Percentiles rank a stretch among this genome's conserved stretches.
Evolutionary conservation across 2,329 filamentous ascomycete genomes (phyloP).

Genomic region (Scedosporium minutisporum): DNA sequence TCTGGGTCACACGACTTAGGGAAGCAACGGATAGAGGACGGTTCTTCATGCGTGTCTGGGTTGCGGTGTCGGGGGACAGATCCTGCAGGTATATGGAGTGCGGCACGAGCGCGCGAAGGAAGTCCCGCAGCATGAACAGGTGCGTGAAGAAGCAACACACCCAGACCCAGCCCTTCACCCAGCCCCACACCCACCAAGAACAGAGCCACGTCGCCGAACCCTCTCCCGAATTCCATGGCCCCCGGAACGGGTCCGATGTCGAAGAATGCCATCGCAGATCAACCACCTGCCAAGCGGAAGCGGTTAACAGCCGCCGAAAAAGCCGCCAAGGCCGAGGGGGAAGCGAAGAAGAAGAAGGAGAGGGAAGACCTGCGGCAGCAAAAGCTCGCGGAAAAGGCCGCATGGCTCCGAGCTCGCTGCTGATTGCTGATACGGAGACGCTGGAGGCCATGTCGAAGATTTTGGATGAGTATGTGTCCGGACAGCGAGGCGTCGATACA

Average conservation of each 20-base stretch:
- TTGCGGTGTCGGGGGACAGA: too few species aligned
- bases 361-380: constrained; percentile 21
- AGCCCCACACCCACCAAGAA: constrained; percentile 16
- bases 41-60: too few species aligned
- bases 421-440: constrained; percentile 45
- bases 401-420: constrained; percentile 52
- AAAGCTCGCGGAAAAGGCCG: constrained; percentile 26
- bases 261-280: constrained; percentile 1
- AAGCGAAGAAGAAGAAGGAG: constrained; percentile 24
- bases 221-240: constrained; percentile 1
- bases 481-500: constrained; percentile 35
- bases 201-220: constrained; percentile 20
- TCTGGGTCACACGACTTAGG: too few species aligned
- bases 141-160: constrained; percentile 27
- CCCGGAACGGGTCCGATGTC: constrained; percentile 3
- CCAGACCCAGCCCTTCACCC: neutral
- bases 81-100: too few species aligned
- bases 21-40: too few species aligned
- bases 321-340: constrained; percentile 26
- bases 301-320: constrained; percentile 32
- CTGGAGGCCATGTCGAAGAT: constrained; percentile 38
- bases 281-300: constrained; percentile 30
- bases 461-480: constrained; percentile 42
- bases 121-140: constrained; percentile 26
- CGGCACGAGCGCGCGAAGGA: constrained; percentile 2